Evolutionary conservation across 2,329 filamentous ascomycete species (phyloP).

Genomic region (Laburnicola sp.): DNA sequence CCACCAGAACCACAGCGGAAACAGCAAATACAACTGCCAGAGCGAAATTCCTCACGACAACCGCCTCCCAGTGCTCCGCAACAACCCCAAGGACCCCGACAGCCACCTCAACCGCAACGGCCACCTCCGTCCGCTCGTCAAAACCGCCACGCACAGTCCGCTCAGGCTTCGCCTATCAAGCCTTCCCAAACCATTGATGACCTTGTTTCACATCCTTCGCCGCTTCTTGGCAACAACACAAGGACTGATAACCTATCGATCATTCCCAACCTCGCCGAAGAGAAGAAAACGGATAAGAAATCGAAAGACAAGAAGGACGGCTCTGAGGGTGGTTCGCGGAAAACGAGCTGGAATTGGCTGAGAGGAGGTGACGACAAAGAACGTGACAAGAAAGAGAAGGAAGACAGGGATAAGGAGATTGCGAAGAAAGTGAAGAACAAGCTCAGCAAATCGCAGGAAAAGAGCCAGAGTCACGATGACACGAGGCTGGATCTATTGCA

Average conservation of each 20-base stretch:
- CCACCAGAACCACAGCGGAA: constrained; percentile 40
- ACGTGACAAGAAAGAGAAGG: constrained; percentile 56
- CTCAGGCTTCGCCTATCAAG: constrained; percentile 45
- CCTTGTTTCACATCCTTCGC: constrained; percentile 66
- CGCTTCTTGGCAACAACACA: constrained; percentile 68
- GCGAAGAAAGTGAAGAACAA: constrained; percentile 60
- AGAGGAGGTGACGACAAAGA: constrained; percentile 70
- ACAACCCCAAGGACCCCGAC: constrained; percentile 15
- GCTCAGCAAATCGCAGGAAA: constrained; percentile 62
- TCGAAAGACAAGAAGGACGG: constrained; percentile 71
- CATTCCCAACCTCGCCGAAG: constrained; percentile 72
- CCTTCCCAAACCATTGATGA: constrained; percentile 62
- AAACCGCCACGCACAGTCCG: constrained; percentile 37
- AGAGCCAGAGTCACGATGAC: constrained; percentile 69
- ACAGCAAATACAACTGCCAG: constrained; percentile 48
- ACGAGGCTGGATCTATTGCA: constrained; percentile 84
- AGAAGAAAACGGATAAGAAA: constrained; percentile 74
- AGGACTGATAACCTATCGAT: constrained; percentile 79
- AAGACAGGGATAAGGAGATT: constrained; percentile 45
- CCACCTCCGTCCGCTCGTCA: constrained; percentile 24
- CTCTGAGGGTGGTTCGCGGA: constrained; percentile 65
- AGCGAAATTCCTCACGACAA: constrained; percentile 55
- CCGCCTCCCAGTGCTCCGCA: constrained; percentile 30
- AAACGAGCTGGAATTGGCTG: constrained; percentile 85
- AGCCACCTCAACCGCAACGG: constrained; percentile 18